phyloP scores from a whole-genome alignment of 139 green algal species.

The Yamagishiella unicocca region DNA sequence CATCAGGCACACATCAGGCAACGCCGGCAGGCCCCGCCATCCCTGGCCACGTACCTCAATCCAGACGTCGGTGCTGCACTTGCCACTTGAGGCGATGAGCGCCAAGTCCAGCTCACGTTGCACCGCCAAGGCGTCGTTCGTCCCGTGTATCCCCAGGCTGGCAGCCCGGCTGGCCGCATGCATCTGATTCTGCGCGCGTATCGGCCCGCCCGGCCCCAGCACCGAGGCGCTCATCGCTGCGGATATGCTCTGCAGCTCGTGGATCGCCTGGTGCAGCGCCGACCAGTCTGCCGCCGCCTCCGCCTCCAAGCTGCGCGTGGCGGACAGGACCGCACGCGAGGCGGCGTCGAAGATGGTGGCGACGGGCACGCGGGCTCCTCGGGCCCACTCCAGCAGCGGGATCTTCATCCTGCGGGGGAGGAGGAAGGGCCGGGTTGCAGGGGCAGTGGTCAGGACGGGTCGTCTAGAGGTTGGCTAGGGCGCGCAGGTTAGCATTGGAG shows the following conservation, averaged over 20 bases:
- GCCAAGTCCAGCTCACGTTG: background rate
- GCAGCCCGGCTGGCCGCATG: background rate
- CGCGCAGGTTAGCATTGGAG: background rate
- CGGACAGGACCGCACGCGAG: slow-evolving; percentile 1
- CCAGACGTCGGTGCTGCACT: background rate
- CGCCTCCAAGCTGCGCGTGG: background rate
- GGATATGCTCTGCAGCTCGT: too few relatives aligned
- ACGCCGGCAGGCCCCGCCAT: background rate
- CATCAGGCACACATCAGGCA: background rate
- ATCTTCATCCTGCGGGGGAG: slow-evolving; percentile 31
- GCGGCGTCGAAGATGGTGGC: slow-evolving; percentile 42
- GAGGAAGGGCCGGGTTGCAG: background rate
- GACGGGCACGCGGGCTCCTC: slow-evolving; percentile 26
- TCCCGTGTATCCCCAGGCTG: background rate
- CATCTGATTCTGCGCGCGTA: background rate
- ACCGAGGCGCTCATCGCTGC: too few relatives aligned
- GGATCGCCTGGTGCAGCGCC: background rate
- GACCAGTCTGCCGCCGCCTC: background rate
- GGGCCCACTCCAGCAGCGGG: slow-evolving; percentile 46
- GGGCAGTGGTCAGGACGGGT: background rate
- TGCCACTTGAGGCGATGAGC: background rate
- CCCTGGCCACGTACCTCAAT: background rate
- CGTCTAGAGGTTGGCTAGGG: background rate
- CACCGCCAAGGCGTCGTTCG: background rate
- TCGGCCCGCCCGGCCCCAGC: background rate